Base-by-base conservation (phyloP, 1,284 basidiomycete species). In the Pseudozyma sp. region DNA sequence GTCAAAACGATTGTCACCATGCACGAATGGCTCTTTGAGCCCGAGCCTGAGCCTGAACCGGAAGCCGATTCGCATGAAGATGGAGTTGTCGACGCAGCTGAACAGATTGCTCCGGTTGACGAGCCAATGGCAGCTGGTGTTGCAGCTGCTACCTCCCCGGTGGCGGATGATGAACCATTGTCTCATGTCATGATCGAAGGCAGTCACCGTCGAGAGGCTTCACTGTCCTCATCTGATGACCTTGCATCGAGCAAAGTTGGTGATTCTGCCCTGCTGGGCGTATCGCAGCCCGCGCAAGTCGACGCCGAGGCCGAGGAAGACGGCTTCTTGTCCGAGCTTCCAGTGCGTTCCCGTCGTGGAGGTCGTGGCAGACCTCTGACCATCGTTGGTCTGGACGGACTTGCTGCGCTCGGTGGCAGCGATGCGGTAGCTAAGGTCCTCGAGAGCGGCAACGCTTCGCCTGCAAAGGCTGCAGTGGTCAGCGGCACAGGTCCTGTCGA, bases 1-100 rank as follows among this genome's bases (percentile, higher is more conserved):
- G 83, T 85, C 70, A 83, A 84, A 68, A 78, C 83, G 36, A 77
- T 84, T 31, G 69, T 84, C 21, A 75, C 76, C 1, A 82, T 78
- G 73, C 77, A 84, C 72, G 78, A 83, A 19, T 81, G 79, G 79
- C 70, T 83, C 42, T 83, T 83, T 44, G 81, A 81, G 59, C 80
- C 81, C 3, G 80, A 80, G 51, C 72, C 79, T 0, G 80, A 79
- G 48, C 62, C 59, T 0, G 75, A 73, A 38, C 47, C 60, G 8
- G 78, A 70, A 25, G 34, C 35, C 1, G 62, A 61, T 52, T 35
- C 42, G 0, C 55, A 60, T 7, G 42, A 31, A 2, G 63, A 59
- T 25, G 18, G 42, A 14, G 19, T 6, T 31, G 25, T 31, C 25
- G 21, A 55, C 14, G 12, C 39, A 5, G 57, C 45, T 36, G 13